Evolutionary conservation across 2,329 filamentous ascomycete genomes (phyloP), one percentile per base, ranked within the genome.

Genomic region (Blumeria hordei): DNA sequence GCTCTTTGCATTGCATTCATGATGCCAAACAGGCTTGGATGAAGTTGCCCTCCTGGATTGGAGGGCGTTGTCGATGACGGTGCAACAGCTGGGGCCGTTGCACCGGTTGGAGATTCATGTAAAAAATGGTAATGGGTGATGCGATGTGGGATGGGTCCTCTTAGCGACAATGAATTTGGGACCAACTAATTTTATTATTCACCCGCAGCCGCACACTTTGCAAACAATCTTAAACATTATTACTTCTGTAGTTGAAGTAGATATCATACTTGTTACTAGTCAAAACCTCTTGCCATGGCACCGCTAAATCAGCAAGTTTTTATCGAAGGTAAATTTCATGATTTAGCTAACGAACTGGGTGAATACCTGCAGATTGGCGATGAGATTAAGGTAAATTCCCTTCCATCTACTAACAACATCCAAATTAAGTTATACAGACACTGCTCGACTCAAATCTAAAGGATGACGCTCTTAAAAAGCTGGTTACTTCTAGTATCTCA

Each of bases 311-410:
- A 65, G 55, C 63, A 79, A 70, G 74, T 82, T 67, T 83, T 83
- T 66, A 78, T 98, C 70, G 92, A 98, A 74, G 92, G 92, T 69
- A 78, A 80, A 65, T 94, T 95, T 69, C 81, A 88, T 69, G 92
- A 96, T 73, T 81, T 95, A 67, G 81, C 85, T 65, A 81, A 85
- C 70, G 92, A 98, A 73, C 85, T 98, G 74, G 88, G 90, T 69
- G 84, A 88, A 65, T 95, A 94, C 72, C 75, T 98, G 68, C 87
- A 94, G 70, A 74, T 81, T 63, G 78, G 76, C 64, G 66, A 73
- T 61, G 80, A 84, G 62, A 72, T 92, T 67, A 75, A 81, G 68
- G 47, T 50, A 21, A 32, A 50, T 11, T 10, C 47, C 47, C 4
- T 34, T 47, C 28, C 47, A 12, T 12, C n/a, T 12, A 9, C 28